Evolutionary conservation across 2,329 filamentous ascomycete genomes (phyloP).

Genomic region (Pleoardoris graminearum): DNA sequence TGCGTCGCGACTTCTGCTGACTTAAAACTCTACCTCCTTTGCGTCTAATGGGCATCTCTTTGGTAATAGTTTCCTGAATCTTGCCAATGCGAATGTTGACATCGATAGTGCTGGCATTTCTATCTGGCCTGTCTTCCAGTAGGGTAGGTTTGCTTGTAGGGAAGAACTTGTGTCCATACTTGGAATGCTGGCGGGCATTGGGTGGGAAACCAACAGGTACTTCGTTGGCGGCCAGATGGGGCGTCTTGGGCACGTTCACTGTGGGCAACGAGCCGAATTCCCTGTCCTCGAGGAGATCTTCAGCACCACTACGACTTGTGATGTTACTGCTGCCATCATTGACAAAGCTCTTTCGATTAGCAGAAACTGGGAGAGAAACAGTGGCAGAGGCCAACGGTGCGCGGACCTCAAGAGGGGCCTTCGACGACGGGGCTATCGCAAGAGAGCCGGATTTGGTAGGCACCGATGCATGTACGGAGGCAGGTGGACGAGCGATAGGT

Average conservation of each 20-base stretch:
- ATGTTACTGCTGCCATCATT: slow-evolving; percentile 41
- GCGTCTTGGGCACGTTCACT: slow-evolving; percentile 36
- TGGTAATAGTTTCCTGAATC: slow-evolving; percentile 33
- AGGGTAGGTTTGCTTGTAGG: slow-evolving; percentile 1
- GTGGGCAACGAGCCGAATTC: slow-evolving; percentile 53
- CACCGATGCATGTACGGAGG: slow-evolving; percentile 37
- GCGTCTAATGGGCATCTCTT: slow-evolving; percentile 33
- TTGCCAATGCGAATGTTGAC: slow-evolving; percentile 31
- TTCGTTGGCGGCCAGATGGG: slow-evolving; percentile 40
- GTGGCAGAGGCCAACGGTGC: slow-evolving; percentile 60
- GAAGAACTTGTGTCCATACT: slow-evolving; percentile 2
- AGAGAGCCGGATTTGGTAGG: slow-evolving; percentile 51
- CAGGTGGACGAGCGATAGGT: slow-evolving; percentile 13
- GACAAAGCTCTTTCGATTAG: slow-evolving; percentile 23
- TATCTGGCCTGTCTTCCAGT: slow-evolving; percentile 19
- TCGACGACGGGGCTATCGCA: slow-evolving; percentile 69
- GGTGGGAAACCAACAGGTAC: slow-evolving; percentile 30
- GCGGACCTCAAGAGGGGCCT: slow-evolving; percentile 58
- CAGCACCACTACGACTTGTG: slow-evolving; percentile 47
- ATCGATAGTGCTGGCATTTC: slow-evolving; percentile 29
- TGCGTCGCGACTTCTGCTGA: slow-evolving; percentile 34
- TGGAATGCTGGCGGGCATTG: slow-evolving; percentile 16
- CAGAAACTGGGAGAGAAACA: slow-evolving; percentile 65
- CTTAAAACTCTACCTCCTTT: slow-evolving; percentile 21
- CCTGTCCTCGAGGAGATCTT: slow-evolving; percentile 49